Evolutionary conservation across 345 rosid genomes (phyloP).

Genomic region (Passiflora organensis): DNA sequence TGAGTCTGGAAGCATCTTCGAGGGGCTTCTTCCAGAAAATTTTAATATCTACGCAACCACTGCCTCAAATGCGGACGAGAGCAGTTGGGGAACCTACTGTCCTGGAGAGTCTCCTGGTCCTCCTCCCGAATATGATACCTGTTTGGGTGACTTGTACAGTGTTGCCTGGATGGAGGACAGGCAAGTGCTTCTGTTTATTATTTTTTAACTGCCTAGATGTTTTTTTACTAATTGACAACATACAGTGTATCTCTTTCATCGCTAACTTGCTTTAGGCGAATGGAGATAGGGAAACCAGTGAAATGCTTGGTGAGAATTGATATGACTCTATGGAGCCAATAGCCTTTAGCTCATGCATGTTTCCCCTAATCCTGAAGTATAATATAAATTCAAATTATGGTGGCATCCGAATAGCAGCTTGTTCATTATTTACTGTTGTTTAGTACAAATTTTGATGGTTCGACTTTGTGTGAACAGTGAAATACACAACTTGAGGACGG

Average conservation of each 20-base stretch:
- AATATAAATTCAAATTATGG: too few relatives aligned
- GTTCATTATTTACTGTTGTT: too few relatives aligned
- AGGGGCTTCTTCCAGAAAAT: constrained; percentile 91
- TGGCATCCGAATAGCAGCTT: too few relatives aligned
- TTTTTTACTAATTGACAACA: neutral
- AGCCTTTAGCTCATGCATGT: too few relatives aligned
- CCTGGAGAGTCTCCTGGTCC: constrained; percentile 89
- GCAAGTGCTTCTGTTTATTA: constrained; percentile 27
- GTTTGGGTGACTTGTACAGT: constrained; percentile 97
- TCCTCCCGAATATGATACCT: constrained; percentile 88
- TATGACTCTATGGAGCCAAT: too few relatives aligned
- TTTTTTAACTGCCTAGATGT: neutral
- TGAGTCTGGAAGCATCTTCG: constrained; percentile 97
- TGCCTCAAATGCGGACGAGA: constrained; percentile 86
- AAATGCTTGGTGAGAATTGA: too few relatives aligned
- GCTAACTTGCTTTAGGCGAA: too few relatives aligned
- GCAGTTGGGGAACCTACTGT: constrained; percentile 98
- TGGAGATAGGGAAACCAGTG: too few relatives aligned
- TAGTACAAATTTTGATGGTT: neutral
- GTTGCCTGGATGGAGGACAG: constrained; percentile 99
- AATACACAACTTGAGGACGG: constrained; percentile 69
- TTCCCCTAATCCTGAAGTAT: too few relatives aligned
- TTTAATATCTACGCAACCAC: constrained; percentile 94
- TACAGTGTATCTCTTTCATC: neutral
- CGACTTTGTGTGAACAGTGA: constrained; percentile 52